Percentiles rank a stretch among this genome's conserved stretches.
phyloP scores from a whole-genome alignment of 805 yeast genomes.

The Zygotorulaspora danielsina region DNA sequence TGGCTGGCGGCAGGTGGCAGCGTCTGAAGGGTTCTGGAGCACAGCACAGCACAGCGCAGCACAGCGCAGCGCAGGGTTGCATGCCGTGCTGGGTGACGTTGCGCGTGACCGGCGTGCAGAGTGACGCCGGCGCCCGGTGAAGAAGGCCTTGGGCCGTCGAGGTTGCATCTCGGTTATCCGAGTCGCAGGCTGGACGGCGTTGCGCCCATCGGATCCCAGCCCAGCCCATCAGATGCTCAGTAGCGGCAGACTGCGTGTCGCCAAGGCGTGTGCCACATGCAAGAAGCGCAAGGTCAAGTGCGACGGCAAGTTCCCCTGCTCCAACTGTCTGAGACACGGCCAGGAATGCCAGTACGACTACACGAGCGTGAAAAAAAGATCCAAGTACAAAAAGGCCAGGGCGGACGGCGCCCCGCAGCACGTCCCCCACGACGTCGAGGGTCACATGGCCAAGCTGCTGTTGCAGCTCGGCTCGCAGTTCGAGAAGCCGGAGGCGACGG shows the following conservation, averaged over 20 bases:
- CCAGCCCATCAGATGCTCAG: no score
- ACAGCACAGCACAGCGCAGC: no score
- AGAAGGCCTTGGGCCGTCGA: no score
- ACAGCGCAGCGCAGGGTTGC: no score
- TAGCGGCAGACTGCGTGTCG: constrained; percentile 17
- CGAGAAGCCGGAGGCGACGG: background rate
- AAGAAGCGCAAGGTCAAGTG: constrained; percentile 28
- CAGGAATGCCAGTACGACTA: constrained; percentile 16
- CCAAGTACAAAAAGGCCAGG: background rate
- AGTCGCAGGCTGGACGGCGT: no score
- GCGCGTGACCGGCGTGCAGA: no score
- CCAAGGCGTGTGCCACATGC: constrained; percentile 25
- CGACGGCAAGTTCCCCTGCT: constrained; percentile 24
- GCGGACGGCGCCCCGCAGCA: background rate
- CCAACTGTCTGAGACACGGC: constrained; percentile 17
- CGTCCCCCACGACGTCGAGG: background rate
- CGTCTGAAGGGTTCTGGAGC: no score
- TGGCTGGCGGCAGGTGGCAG: no score
- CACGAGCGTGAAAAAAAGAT: background rate
- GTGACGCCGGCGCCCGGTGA: no score
- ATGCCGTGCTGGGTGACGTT: no score
- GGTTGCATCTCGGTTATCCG: no score
- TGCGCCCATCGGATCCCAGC: no score
- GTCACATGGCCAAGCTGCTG: constrained; percentile 6
- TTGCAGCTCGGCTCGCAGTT: constrained; percentile 5